Evolutionary conservation across 169 alveolate genomes (phyloP), one percentile per base, ranked within the genome.

Genomic region (Plasmodium cynomolgi): DNA sequence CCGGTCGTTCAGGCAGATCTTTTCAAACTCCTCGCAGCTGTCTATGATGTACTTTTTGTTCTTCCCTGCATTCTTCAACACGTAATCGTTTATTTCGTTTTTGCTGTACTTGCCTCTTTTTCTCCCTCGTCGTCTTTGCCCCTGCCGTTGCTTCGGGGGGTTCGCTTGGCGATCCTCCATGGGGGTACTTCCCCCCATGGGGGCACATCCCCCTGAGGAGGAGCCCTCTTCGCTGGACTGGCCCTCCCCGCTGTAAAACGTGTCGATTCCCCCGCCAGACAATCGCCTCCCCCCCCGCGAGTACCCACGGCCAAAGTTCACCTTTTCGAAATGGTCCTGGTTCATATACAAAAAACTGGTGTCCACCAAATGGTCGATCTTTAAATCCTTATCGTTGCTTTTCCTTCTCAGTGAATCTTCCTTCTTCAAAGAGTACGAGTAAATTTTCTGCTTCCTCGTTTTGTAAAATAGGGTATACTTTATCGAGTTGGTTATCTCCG

Each of bases 41-140:
- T 86, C 93, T 86, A 86, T 86, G 4, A 86, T 86, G 44, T 74
- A 74, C 71, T 86, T 75, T 50, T 86, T 75, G 44, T 86, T 34
- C 29, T 50, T 54, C n/a, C 50, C 90, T 17, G 37, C 23, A 33
- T 90, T 80, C 13, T 79, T 58, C 72, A 80, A 11, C 2, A 90
- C 50, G 26, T 71, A 80, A 9, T 80, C 72, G 37, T 80, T 88
- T 20, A 58, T 88, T 29, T 88, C 79, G 54, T 47, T 84, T 33
- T 50, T 75, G 41, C 37, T 31, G 23, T 74, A 7, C 56, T 20
- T 74, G 23, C 39, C 20, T 41, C 31, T 47, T 74, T 6, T 17
- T 39, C 62, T 29, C 44, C 34, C 74, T 11, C 56, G 29, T 2
- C 34, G 37, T 44, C 68, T 20, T 11, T 58, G 20, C 5, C 80